These are phyloP conservation scores for Elongisporangium prolatum DNA, from an alignment of 352 stramenopile genomes.

Conservation along the genomic window DNA sequence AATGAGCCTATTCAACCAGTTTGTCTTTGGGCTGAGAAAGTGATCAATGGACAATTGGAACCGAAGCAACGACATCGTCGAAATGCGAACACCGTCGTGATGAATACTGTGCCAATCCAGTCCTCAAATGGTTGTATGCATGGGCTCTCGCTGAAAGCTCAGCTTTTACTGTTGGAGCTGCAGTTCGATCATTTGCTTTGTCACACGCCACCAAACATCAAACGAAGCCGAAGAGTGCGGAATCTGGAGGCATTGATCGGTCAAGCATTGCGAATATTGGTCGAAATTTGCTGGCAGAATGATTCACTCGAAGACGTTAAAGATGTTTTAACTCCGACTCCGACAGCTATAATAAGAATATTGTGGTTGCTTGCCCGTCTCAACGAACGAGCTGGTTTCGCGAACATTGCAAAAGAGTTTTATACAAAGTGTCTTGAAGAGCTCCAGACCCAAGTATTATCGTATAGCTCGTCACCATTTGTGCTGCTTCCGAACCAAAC, in stretches of 20 bases:
- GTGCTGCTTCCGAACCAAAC: conserved; percentile 48
- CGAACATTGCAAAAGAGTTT: conserved; percentile 42
- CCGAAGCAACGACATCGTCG: background rate
- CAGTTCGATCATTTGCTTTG: conserved; percentile 42
- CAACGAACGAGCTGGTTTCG: conserved; percentile 35
- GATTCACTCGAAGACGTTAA: conserved; percentile 4
- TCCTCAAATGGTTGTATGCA: background rate
- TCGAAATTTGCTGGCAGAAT: conserved; percentile 38
- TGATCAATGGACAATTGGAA: conserved; percentile 32
- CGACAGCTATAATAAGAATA: conserved; percentile 22
- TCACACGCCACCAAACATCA: conserved; percentile 11
- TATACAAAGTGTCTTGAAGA: conserved; percentile 49
- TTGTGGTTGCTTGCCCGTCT: conserved; percentile 58
- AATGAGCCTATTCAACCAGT: conserved; percentile 31
- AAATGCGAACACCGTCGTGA: background rate
- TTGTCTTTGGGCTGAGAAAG: conserved; percentile 55
- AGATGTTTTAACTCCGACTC: background rate
- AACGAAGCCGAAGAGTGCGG: conserved; percentile 18
- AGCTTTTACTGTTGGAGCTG: conserved; percentile 58
- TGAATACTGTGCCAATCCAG: conserved; percentile 1
- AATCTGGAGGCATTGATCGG: conserved; percentile 21
- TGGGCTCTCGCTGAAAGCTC: conserved; percentile 28
- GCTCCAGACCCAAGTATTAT: conserved; percentile 5
- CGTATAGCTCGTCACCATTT: background rate
- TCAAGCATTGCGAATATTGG: conserved; percentile 29